phyloP scores from a whole-genome alignment of 805 yeast genomes.

The Candida broadrunensis region DNA sequence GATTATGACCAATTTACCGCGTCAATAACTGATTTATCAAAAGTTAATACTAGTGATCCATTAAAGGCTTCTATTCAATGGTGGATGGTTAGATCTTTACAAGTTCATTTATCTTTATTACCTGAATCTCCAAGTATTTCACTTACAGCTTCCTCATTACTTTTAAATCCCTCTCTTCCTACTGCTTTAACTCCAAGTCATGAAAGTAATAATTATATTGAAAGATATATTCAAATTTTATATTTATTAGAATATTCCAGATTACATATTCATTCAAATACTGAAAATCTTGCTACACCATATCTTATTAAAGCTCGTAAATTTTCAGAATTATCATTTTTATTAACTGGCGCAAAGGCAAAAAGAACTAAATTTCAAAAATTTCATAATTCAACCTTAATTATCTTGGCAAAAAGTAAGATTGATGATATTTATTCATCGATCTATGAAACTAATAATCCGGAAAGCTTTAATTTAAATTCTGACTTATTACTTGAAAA shows the following conservation, averaged over 20 bases:
- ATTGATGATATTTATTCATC: slow-evolving; percentile 20
- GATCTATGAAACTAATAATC: slow-evolving; percentile 25
- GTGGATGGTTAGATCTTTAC: slow-evolving; percentile 75
- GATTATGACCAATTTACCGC: slow-evolving; percentile 2
- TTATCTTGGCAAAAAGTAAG: slow-evolving; percentile 66
- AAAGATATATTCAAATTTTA: slow-evolving; percentile 39
- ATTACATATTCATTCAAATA: slow-evolving; percentile 55
- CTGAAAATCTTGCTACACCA: slow-evolving; percentile 60
- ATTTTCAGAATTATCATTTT: slow-evolving; percentile 57
- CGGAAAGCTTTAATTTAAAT: slow-evolving; percentile 60
- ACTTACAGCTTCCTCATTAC: slow-evolving; percentile 37
- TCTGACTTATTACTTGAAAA: slow-evolving; percentile 78
- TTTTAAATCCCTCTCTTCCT: slow-evolving; percentile 33
- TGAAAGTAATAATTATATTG: slow-evolving; percentile 20
- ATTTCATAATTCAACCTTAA: slow-evolving; percentile 65
- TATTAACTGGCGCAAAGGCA: slow-evolving; percentile 85
- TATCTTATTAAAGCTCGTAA: slow-evolving; percentile 54
- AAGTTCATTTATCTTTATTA: slow-evolving; percentile 60
- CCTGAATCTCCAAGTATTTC: slow-evolving; percentile 58
- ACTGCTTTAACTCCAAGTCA: slow-evolving; percentile 30
- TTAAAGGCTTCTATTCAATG: slow-evolving; percentile 52
- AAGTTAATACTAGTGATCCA: slow-evolving; percentile 19
- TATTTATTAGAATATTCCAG: slow-evolving; percentile 70
- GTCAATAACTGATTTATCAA: slow-evolving; percentile 5
- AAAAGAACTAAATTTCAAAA: slow-evolving; percentile 82